Percentiles rank a stretch among this genome's conserved stretches.
Evolutionary conservation across 495 filamentous ascomycete species (phyloP).

Genomic region (Chaetomium tenue): DNA sequence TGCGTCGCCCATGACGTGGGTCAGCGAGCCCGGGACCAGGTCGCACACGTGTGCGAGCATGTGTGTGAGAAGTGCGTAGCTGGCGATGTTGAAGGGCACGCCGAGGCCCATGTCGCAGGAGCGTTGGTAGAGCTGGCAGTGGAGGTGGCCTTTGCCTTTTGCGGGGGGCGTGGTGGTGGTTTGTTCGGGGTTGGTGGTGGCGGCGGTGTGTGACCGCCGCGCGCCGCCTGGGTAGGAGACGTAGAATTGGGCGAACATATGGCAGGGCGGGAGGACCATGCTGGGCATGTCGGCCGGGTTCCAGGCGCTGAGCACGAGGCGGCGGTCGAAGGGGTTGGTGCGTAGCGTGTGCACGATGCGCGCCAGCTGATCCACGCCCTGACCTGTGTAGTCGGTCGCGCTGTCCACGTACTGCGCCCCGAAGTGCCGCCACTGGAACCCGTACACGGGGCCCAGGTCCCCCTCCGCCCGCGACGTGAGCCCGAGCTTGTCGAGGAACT

Average conservation of each 20-base stretch:
- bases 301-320: slow-evolving; percentile 90
- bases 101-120: slow-evolving; percentile 96
- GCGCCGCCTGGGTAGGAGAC: slow-evolving; percentile 64
- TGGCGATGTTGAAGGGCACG: slow-evolving; percentile 96
- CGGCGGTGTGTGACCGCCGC: slow-evolving; percentile 26
- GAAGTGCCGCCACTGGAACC: slow-evolving; percentile 99
- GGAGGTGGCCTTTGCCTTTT: slow-evolving; percentile 59
- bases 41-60: slow-evolving; percentile 88
- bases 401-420: slow-evolving; percentile 82
- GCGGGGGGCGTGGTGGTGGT: slow-evolving; percentile 8
- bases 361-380: slow-evolving; percentile 89
- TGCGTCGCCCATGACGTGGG: slow-evolving; percentile 93
- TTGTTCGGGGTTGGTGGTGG: slow-evolving; percentile 24
- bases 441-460: slow-evolving; percentile 94
- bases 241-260: slow-evolving; percentile 99
- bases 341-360: slow-evolving; percentile 80
- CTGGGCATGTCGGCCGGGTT: slow-evolving; percentile 79
- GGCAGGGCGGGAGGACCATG: slow-evolving; percentile 96
- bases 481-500: slow-evolving; percentile 80
- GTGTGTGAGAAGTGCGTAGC: slow-evolving; percentile 87
- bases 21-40: slow-evolving; percentile 76
- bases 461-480: slow-evolving; percentile 75
- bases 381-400: slow-evolving; percentile 75
- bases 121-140: slow-evolving; percentile 89
- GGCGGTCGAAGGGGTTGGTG: slow-evolving; percentile 77